Evolutionary conservation across 257 asterid species (phyloP).

Genomic region (Dorcoceras hygrometricum): DNA sequence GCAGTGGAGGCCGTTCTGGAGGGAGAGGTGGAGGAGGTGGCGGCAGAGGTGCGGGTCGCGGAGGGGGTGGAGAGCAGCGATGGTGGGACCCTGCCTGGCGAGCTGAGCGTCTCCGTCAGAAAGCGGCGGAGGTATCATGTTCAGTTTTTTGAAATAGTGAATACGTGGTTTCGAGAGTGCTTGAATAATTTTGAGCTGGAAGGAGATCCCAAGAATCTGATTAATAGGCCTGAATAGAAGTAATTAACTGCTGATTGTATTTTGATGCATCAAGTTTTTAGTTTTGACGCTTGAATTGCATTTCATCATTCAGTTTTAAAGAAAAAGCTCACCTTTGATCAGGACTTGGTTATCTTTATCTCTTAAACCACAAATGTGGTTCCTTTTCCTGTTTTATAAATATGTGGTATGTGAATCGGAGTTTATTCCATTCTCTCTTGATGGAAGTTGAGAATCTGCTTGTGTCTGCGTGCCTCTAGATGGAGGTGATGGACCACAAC

Average conservation of each 20-base stretch:
- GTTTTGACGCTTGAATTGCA: slow-evolving; percentile 17
- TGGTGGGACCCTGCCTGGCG: slow-evolving; percentile 99
- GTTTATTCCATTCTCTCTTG: slow-evolving; percentile 14
- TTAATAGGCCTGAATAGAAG: not conserved
- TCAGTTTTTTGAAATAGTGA: slow-evolving; percentile 1
- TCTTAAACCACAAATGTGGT: slow-evolving; percentile 12
- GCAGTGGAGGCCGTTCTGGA: slow-evolving; percentile 37
- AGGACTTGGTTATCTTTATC: not conserved
- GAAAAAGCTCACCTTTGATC: not conserved
- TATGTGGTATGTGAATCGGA: slow-evolving; percentile 9
- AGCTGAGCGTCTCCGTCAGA: slow-evolving; percentile 86
- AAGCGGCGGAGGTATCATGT: slow-evolving; percentile 62
- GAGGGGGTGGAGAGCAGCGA: slow-evolving; percentile 82
- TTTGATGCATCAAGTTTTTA: not conserved
- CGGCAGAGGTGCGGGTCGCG: slow-evolving; percentile 45
- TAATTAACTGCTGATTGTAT: not conserved
- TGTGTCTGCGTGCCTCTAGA: slow-evolving; percentile 39
- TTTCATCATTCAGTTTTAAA: slow-evolving; percentile 16
- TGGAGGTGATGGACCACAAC: slow-evolving; percentile 73
- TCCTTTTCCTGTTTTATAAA: not conserved
- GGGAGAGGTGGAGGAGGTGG: slow-evolving; percentile 47
- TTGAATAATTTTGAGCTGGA: not conserved
- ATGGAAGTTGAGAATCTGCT: not conserved
- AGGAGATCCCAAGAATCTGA: not conserved
- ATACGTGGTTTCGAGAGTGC: slow-evolving; percentile 3